Percentiles rank a stretch among this genome's conserved stretches.
phyloP scores from a whole-genome alignment of 768 basidiomycete species.

The Lactarius sp. region DNA sequence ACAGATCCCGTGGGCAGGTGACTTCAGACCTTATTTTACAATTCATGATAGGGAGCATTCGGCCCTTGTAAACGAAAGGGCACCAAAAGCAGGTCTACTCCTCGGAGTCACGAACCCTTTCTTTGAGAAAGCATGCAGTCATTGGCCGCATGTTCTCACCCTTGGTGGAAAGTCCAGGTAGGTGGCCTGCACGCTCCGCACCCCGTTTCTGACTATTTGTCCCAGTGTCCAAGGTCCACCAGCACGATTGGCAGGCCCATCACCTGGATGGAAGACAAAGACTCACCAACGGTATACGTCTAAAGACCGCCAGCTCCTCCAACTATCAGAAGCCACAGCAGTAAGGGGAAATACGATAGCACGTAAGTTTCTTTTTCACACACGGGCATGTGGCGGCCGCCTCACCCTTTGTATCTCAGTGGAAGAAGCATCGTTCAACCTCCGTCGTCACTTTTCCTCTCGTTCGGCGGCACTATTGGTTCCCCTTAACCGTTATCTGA shows the following conservation, averaged over 20 bases:
- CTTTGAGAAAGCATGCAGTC: constrained; percentile 69
- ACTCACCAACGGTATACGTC: constrained; percentile 81
- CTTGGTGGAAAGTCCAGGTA: constrained; percentile 46
- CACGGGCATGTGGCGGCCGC: constrained; percentile 1
- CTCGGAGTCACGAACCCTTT: constrained; percentile 89
- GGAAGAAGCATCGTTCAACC: constrained; percentile 54
- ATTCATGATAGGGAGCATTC: constrained; percentile 89
- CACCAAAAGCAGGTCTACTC: constrained; percentile 71
- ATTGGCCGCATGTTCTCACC: constrained; percentile 84
- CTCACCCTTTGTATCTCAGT: constrained; percentile 36
- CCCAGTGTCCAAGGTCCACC: neutral
- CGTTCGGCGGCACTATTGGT: constrained; percentile 83
- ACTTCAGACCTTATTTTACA: constrained; percentile 92
- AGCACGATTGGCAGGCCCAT: constrained; percentile 41
- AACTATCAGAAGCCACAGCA: constrained; percentile 58
- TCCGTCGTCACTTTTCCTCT: constrained; percentile 79
- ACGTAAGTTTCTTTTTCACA: constrained; percentile 39
- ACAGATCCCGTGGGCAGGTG: constrained; percentile 77
- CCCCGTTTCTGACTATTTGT: neutral
- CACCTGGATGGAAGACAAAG: constrained; percentile 71
- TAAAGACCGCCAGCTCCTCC: constrained; percentile 74
- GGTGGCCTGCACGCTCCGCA: constrained; percentile 34
- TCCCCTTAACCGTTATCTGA: constrained; percentile 88
- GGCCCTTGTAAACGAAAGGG: constrained; percentile 70
- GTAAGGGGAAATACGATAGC: constrained; percentile 44